Evolutionary conservation across 2,329 filamentous ascomycete species (phyloP).

Genomic region (Clonostachys solani): DNA sequence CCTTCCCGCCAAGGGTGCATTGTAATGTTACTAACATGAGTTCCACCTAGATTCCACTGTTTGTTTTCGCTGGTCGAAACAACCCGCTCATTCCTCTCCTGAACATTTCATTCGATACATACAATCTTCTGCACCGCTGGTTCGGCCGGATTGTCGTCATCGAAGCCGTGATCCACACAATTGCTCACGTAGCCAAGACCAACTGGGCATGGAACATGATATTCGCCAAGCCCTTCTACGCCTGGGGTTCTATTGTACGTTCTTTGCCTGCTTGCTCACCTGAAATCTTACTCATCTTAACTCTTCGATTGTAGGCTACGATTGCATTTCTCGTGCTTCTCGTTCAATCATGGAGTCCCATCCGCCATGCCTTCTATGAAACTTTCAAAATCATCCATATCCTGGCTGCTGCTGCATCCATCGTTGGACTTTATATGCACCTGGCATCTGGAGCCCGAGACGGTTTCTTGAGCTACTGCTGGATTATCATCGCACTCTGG

Average conservation of each 20-base stretch:
- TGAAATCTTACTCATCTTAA: conserved; percentile 1
- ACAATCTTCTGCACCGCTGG: conserved; percentile 79
- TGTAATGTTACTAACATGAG: too few relatives aligned
- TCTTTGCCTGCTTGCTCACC: background rate
- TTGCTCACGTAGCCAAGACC: conserved; percentile 49
- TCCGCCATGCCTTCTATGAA: conserved; percentile 78
- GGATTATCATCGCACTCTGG: conserved; percentile 65
- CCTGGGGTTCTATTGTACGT: conserved; percentile 62
- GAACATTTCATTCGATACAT: conserved; percentile 76
- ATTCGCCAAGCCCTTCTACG: conserved; percentile 39
- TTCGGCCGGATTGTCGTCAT: conserved; percentile 71
- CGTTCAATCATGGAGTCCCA: conserved; percentile 64
- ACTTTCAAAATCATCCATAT: conserved; percentile 73
- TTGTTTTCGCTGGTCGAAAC: conserved; percentile 71
- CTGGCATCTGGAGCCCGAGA: conserved; percentile 48
- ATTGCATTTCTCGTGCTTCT: conserved; percentile 58
- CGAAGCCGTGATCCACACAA: conserved; percentile 62
- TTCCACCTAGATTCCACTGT: conserved; percentile 51
- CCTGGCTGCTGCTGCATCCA: conserved; percentile 49
- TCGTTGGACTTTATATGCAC: conserved; percentile 66
- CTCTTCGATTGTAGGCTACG: conserved; percentile 38
- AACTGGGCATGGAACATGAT: conserved; percentile 42
- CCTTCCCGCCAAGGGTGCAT: background rate
- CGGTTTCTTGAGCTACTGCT: conserved; percentile 51
- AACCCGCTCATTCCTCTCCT: conserved; percentile 71